Conservation (phyloP, 2,329 filamentous ascomycete species). For the Arthrobotrys musiformis region DNA sequence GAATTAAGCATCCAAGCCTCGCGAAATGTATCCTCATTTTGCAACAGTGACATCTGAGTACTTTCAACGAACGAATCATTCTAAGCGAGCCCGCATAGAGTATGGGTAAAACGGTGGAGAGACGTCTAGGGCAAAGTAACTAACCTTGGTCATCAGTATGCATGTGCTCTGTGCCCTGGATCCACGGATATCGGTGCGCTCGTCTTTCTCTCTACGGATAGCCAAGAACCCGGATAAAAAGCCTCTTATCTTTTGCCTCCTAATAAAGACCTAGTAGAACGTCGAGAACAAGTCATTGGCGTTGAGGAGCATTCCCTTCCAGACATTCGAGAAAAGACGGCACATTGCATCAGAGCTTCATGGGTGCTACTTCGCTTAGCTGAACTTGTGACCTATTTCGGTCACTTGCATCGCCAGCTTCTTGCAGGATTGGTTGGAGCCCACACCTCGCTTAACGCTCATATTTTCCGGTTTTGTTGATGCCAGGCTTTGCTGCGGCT, state of each 20-base stretch:
- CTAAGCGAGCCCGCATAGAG: conserved; percentile 34
- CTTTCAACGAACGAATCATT: background rate
- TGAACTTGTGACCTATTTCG: conserved; percentile 12
- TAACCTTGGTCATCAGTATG: background rate
- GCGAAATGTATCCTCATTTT: conserved; percentile 51
- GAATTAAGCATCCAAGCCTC: conserved; percentile 20
- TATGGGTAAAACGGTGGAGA: conserved; percentile 1
- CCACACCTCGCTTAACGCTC: conserved; percentile 44
- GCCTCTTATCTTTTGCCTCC: background rate
- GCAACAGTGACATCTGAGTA: conserved; percentile 17
- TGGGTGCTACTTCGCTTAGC: conserved; percentile 34
- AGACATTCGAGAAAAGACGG: conserved; percentile 22
- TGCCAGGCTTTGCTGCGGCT: conserved; percentile 9
- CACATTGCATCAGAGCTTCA: background rate
- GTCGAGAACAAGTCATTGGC: background rate
- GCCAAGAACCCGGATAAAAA: background rate
- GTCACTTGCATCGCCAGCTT: conserved; percentile 24
- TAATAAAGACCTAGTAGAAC: background rate
- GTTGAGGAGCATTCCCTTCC: background rate
- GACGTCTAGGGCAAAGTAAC: background rate
- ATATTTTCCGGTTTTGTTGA: background rate
- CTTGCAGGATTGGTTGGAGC: conserved; percentile 31
- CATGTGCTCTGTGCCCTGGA: too few relatives aligned
- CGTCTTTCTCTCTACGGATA: background rate
- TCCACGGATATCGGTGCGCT: background rate